A percentile compares a stretch with the other conserved stretches of the same genome.
Conservation (phyloP, 306 rosid species). For the Trifolium fragiferum region DNA sequence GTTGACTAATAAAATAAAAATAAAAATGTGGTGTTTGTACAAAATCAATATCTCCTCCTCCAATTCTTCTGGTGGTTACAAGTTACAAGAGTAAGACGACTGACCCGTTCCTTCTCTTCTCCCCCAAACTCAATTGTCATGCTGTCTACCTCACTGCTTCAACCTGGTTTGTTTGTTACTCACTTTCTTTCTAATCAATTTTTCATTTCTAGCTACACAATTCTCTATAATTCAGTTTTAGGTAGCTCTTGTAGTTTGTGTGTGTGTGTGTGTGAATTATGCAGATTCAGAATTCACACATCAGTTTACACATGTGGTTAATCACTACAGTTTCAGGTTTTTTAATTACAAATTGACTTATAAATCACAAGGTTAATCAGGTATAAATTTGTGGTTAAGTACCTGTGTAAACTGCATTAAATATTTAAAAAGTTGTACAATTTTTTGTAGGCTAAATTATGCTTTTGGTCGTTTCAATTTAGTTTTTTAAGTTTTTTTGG, state of each 20-base stretch:
- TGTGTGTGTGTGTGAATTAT: neutral
- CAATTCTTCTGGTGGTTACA: too few relatives aligned
- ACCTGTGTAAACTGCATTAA: too few relatives aligned
- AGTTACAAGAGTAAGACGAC: neutral
- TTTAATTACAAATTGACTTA: neutral
- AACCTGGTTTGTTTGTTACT: neutral
- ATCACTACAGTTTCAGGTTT: neutral
- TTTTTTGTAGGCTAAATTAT: too few relatives aligned
- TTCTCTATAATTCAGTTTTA: neutral
- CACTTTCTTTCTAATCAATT: neutral
- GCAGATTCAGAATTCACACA: neutral
- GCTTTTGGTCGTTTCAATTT: too few relatives aligned
- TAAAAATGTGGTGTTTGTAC: too few relatives aligned
- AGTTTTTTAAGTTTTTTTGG: too few relatives aligned
- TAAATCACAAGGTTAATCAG: neutral
- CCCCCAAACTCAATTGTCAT: neutral
- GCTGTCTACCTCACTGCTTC: slow-evolving; percentile 16
- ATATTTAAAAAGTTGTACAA: too few relatives aligned
- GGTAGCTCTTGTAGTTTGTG: too few relatives aligned
- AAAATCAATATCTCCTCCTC: too few relatives aligned
- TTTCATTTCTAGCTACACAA: neutral
- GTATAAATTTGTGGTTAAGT: neutral
- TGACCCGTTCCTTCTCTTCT: neutral
- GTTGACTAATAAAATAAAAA: too few relatives aligned
- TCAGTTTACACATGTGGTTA: too few relatives aligned